Evolutionary conservation across 192 early-diverging fungal species (phyloP), one percentile per base, ranked within the genome.

Genomic region (Lobosporangium transversale): DNA sequence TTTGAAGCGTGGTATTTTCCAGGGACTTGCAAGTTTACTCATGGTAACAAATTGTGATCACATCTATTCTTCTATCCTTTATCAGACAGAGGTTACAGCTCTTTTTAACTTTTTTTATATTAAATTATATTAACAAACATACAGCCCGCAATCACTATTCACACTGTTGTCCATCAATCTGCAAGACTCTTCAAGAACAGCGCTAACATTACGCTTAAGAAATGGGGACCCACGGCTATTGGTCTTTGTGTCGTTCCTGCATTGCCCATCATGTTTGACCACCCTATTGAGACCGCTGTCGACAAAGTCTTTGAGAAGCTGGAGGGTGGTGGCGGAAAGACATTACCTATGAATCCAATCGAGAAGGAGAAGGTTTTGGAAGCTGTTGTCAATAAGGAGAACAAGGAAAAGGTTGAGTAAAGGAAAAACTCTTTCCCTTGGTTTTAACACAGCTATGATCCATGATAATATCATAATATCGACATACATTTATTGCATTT

Each of bases 181-280:
- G 71, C 26, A 23, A 75, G 53, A 36, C 20, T 75, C 21, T 75
- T 75, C 30, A 87, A 89, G 56, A 79, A 84, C 62, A 80, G 69
- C 24, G 84, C 86, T 27, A 83, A 84, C 55, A 78, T 73, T 3
- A 64, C 79, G 8, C 20, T 81, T 32, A 69, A 82, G 40, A 61
- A 79, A 10, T 90, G 86, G 86, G 86, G 88, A 29, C 90, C 90
- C 4, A 87, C 90, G 10, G 68, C 69, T 1, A 65, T 84, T 31
- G 90, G 90, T 67, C 79, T 91, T n/a, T 56, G 68, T 30, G 70
- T 90, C 30, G 76, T 91, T 11, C 90, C 90, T 8, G 68, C 84
- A 54, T 66, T 91, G 36, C 90, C 90, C 17, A 73, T 78, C 36
- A 83, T 91, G 62, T 88, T 86, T 56, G 90, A 91, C 70, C 80